Base-by-base conservation (phyloP, 1,284 basidiomycete genomes). In the Coniferiporia sulphurascens region DNA sequence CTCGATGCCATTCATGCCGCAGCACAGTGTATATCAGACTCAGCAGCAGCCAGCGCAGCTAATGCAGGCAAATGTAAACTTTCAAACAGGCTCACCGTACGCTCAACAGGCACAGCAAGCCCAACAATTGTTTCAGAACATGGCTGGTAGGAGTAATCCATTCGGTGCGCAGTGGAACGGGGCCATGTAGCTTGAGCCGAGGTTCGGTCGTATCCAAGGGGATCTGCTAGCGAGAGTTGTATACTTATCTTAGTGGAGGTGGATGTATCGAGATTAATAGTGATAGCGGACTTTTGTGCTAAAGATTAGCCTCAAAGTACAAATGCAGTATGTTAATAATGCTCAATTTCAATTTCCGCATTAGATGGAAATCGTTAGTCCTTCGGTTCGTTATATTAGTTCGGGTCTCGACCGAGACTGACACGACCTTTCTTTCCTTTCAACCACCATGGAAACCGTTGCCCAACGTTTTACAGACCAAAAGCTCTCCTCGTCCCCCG, bases 401-500 rank as follows among this genome's bases (percentile, higher is more conserved):
- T 27, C 27, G 27, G 27, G 27, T 27, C 27, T 3, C 38, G 38
- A 12, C 38, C 38, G 38, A 41, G 27, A 27, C 27, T 27, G 5
- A 5, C 27, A 27, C 27, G 38, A 41, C 38, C 15, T 15, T 21
- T 49, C 57, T 21, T 10, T 22, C 7, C 8, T 34, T n/a, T 35
- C 48, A 27, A n/a, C 15, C n/a, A 50, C 15, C 35, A 62, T 62
- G 60, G 60, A 62, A 1, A 21, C 48, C 34, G 12, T 59, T 21
- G 15, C 48, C 7, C 44, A 59, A 48, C 57, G 58, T 34, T 59
- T 56, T 44, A 62, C 59, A 46, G 48, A 46, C 48, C 61, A 62
- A 48, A 49, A 55, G 4, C 19, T 59, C 10, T 43, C 55, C 9
- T 12, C 46, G 2, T 48, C 53, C 10, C 80, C 81, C 71, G 75